A percentile compares a stretch with the other conserved stretches of the same genome.
Conservation (phyloP, 139 green algal genomes). For the Chlamydomonas sp. region DNA sequence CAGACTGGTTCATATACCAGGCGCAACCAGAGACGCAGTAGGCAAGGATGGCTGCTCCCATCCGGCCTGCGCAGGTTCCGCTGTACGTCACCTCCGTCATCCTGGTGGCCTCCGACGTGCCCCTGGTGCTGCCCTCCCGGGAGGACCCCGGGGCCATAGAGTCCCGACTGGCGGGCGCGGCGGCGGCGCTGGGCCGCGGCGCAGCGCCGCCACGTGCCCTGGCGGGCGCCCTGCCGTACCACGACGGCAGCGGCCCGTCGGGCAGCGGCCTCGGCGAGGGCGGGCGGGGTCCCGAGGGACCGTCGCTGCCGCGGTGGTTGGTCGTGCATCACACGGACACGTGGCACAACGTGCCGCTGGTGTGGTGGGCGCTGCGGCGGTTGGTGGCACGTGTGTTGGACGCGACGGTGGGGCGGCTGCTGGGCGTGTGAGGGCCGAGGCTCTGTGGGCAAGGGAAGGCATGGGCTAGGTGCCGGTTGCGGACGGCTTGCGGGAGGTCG, state of each 20-base stretch:
- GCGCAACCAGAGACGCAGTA: no score
- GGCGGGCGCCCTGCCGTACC: background rate
- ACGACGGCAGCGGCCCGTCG: background rate
- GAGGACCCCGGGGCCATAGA: background rate
- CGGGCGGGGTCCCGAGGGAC: no score
- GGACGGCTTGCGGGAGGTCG: no score
- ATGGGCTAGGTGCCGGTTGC: no score
- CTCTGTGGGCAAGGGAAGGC: no score
- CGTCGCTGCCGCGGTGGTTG: background rate
- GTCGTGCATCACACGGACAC: slow-evolving; percentile 26
- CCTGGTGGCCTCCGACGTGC: slow-evolving; percentile 18
- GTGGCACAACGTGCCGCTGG: slow-evolving; percentile 36
- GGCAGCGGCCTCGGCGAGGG: background rate
- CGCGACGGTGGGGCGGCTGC: slow-evolving; percentile 8
- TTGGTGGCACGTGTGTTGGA: background rate
- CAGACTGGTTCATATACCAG: no score
- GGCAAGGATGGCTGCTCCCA: background rate
- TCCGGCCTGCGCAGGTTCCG: background rate
- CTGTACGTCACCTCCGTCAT: slow-evolving; percentile 31
- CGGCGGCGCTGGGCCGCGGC: background rate
- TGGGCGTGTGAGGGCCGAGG: background rate
- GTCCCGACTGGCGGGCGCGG: slow-evolving; percentile 8
- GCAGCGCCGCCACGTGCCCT: background rate
- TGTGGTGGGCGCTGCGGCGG: slow-evolving; percentile 30
- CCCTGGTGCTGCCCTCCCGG: background rate